phyloP scores from a whole-genome alignment of 148 eudicot species.

The Mesembryanthemum crystallinum region DNA sequence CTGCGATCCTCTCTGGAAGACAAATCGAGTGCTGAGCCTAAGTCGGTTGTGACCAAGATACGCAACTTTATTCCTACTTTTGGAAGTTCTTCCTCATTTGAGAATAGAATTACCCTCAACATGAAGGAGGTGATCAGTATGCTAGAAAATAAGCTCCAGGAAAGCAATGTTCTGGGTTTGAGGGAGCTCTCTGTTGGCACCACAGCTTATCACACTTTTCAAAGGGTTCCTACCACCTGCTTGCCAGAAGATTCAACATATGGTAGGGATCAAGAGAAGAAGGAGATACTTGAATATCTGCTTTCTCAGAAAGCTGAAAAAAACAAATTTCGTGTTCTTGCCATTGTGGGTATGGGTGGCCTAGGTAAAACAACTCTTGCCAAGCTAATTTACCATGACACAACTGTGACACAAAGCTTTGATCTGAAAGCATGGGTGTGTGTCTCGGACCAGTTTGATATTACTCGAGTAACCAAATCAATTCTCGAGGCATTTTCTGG shows the following conservation, averaged over 20 bases:
- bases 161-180: not conserved
- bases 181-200: constrained; percentile 6
- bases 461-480: constrained; percentile 14
- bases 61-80: constrained; percentile 1
- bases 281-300: constrained; percentile 10
- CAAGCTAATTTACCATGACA: constrained; percentile 10
- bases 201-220: not conserved
- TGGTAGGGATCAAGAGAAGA: constrained; percentile 19
- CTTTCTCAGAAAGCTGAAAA: not conserved
- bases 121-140: not conserved
- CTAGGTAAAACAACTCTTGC: constrained; percentile 26
- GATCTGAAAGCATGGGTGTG: constrained; percentile 17
- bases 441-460: constrained; percentile 23
- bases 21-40: not conserved
- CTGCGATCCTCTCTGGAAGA: not conserved
- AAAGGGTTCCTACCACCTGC: constrained; percentile 7
- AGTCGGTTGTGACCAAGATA: not conserved
- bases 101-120: not conserved
- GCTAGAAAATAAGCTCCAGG: not conserved
- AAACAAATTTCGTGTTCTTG: not conserved
- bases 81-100: not conserved
- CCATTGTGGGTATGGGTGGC: constrained; percentile 24
- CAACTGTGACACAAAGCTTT: not conserved
- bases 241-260: not conserved
- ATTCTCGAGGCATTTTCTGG: constrained; percentile 13